Conservation (phyloP, 495 filamentous ascomycete genomes). For the Talaromyces liani region DNA sequence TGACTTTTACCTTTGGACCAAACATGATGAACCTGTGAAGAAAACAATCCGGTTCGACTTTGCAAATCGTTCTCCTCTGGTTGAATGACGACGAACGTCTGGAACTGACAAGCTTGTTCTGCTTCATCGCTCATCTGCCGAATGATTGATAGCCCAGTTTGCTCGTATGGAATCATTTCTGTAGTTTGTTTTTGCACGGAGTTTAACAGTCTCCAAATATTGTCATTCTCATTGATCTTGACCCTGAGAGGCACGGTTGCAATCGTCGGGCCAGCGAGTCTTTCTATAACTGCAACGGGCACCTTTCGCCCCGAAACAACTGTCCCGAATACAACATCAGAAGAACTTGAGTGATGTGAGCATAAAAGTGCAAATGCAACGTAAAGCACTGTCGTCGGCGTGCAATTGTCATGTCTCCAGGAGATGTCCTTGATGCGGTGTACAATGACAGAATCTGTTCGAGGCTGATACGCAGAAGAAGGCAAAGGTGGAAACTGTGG, state of each 20-base stretch:
- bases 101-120: conserved; percentile 21
- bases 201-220: background rate
- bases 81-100: conserved; percentile 17
- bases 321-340: conserved; percentile 28
- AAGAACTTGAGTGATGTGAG: conserved; percentile 15
- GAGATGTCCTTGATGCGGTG: background rate
- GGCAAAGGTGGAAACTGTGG: conserved; percentile 41
- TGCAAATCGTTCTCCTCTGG: conserved; percentile 19
- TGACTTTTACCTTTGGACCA: background rate
- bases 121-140: conserved; percentile 16
- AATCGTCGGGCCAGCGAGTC: conserved; percentile 29
- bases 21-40: background rate
- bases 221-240: background rate
- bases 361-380: conserved; percentile 30
- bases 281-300: conserved; percentile 20
- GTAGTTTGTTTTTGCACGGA: conserved; percentile 8
- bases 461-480: conserved; percentile 31
- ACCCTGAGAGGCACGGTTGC: conserved; percentile 18
- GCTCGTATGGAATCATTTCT: conserved; percentile 26
- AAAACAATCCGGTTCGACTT: background rate
- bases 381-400: conserved; percentile 20
- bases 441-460: background rate
- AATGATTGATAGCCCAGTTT: conserved; percentile 30
- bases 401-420: conserved; percentile 13
- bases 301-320: conserved; percentile 26